Conservation (phyloP, 1,284 basidiomycete species). For the Cutaneotrichosporon mucoides region DNA sequence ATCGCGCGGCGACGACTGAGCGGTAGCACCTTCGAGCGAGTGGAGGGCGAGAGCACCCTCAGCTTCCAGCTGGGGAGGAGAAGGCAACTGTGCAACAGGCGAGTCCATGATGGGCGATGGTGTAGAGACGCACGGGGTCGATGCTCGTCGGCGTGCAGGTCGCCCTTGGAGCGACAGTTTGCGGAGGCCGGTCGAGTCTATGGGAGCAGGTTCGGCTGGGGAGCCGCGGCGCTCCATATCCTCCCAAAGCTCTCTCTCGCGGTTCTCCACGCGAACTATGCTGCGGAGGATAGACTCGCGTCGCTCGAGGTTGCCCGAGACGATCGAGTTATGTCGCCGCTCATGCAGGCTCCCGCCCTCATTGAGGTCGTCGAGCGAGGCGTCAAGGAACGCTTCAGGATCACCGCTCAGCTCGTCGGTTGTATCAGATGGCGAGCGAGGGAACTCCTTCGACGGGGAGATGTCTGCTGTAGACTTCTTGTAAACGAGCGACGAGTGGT, state of each 20-base stretch:
- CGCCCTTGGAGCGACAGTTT: background rate
- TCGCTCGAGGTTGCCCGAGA: background rate
- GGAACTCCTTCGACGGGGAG: background rate
- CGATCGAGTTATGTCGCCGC: background rate
- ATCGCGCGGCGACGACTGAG: background rate
- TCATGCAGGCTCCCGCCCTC: background rate
- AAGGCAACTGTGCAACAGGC: background rate
- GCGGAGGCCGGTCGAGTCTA: background rate
- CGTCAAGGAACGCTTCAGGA: background rate
- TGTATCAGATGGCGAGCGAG: background rate
- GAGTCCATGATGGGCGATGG: background rate
- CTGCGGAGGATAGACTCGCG: background rate
- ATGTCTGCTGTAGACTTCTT: background rate
- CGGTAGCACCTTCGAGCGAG: background rate
- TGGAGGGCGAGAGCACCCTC: no score
- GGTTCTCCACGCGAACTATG: background rate
- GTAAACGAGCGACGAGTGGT: slow-evolving; percentile 1
- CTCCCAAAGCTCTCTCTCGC: background rate
- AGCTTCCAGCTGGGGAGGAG: background rate
- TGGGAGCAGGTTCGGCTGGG: background rate
- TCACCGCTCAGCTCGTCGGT: background rate
- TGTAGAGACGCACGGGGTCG: background rate
- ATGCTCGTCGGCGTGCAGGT: background rate
- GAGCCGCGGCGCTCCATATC: background rate
- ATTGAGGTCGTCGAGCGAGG: background rate